Evolutionary conservation across 108 stramenopile genomes (phyloP), one percentile per base, ranked within the genome.

Genomic region (Aurantiochytrium sp.): DNA sequence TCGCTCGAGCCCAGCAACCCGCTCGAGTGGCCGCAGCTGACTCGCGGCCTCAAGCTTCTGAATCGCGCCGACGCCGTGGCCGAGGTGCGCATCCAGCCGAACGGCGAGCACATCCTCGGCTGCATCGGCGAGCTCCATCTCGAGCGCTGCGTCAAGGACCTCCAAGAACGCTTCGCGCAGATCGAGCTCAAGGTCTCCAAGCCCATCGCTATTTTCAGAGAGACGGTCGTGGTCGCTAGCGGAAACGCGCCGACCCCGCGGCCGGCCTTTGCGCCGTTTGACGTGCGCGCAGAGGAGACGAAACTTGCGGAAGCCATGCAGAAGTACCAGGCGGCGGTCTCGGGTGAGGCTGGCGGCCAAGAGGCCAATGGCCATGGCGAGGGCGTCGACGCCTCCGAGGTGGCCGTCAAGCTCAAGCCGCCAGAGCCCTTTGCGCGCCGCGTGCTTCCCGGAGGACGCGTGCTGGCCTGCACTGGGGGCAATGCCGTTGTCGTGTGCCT

Each of bases 61-160:
- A 91, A 93, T 53, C 92, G 93, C 50, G 90, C 91, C 6, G 93
- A 93, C 86, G 92, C 93, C 17, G 92, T 90, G 21, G 93, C 92
- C 5, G 92, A 93, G 87, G 89, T 93, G 3, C 31, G 88, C 37
- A 73, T 93, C 4, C 88, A 86, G 15, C 86, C 86, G 1, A 65
- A 86, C 24, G 93, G 93, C 4, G 92, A 93, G 55, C 89, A 91
- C 73, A 86, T 92, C 1, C 55, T 94, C 69, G 88, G 92, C 45
- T 90, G 87, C 5, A 52, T 94, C 30, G 93, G 93, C 30, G 93
- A 93, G 65, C 89, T 94, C 37, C 93, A 94, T 54, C 87, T 94
- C 19, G 93, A 93, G 54, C 93, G 90, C 36, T 93, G 93, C 73
- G 69, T 94, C 10, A 91, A 92, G 37, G 88, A 88, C 30, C 52